Base-by-base conservation (phyloP, 768 basidiomycete species). In the Candolleomyces eurysporus region DNA sequence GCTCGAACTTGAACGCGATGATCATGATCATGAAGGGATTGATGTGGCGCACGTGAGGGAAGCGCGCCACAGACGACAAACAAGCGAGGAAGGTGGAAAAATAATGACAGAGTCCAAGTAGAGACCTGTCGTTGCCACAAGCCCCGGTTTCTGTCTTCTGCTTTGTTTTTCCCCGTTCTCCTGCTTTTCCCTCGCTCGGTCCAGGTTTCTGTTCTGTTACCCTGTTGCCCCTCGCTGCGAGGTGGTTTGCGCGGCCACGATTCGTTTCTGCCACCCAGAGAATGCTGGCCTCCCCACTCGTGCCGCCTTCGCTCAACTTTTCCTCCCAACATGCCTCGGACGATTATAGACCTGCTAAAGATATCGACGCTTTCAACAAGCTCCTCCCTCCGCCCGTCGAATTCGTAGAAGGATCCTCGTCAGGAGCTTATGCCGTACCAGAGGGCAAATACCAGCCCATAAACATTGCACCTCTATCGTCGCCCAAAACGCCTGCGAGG, bases 391-490 rank as follows among this genome's bases (percentile, higher is more conserved):
- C 89, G n/a, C 84, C 88, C 17, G 81, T 93, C 62, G 91, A 93
- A 71, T 93, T 93, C 57, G 77, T 92, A 55, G 91, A 93, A 71
- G 91, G 91, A 21, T 92, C 91, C 3, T 92, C 91, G 14, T 86
- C 90, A 48, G 90, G 90, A 2, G 76, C 86, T 14, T 75, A 92
- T 39, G 87, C 87, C 49, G 81, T 90, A 5, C 82, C 84, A 26
- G 89, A 90, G 66, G 86, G 86, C 48, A 91, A 88, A 72, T 94
- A 92, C 70, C 85, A 90, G 64, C 88, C 92, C 30, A 91, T 94
- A 71, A 94, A 93, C 65, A 83, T 77, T 49, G 81, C 84, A 19
- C 84, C 89, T 16, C 84, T 84, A 69, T 69, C 58, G 60, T 58
- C 78, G 26, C 64, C 75, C 53, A 80, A 81, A 32, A 40, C 53